Base-by-base conservation (phyloP, 2,329 filamentous ascomycete genomes). In the Harringtonia aguacate region DNA sequence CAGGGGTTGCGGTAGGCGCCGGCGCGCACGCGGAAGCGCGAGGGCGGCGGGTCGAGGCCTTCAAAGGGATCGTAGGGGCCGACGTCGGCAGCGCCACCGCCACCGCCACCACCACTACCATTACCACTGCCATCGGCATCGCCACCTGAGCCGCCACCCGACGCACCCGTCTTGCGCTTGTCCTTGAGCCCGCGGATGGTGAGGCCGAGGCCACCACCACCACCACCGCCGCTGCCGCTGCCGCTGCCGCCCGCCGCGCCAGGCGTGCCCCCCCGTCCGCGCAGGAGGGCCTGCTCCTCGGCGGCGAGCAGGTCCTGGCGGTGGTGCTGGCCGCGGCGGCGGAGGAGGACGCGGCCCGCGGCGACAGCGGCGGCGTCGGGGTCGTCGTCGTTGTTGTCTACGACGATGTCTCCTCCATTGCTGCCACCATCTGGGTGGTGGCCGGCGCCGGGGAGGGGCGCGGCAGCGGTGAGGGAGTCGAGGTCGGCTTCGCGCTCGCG, bases 31-130 rank as follows among this genome's bases (percentile, higher is more conserved):
- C 73, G 68, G 56, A 86, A 90, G 53, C 89, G 82, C 53, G 82
- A 71, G 20, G 79, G 77, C 21, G 70, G 70, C 41, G 89, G 75
- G 38, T 75, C 65, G 48, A 89, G 65, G 1, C 87, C 92, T 33
- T 79, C 87, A 58, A 92, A 95, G 0, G 90, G 84, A 65, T 95
- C 88, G 64, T 94, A 95, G 0, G 86, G 81, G 46, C 80, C 79
- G 54, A 87, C 79, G 7, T 75, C 75, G 30, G 75, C 74, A 1
- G 76, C 73, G 3, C 72, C 70, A 41, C 70, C 69, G 46, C 70
- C 51, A n/a, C 51, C 53, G 21, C 48, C 38, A n/a, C n/a, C n/a
- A n/a, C n/a, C n/a, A n/a, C n/a, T n/a, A n/a, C n/a, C n/a, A n/a
- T n/a, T n/a, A n/a, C n/a, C n/a, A n/a, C n/a, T n/a, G n/a, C n/a